Conservation (phyloP, 495 filamentous ascomycete species). For the Aspergillus nidulans region DNA sequence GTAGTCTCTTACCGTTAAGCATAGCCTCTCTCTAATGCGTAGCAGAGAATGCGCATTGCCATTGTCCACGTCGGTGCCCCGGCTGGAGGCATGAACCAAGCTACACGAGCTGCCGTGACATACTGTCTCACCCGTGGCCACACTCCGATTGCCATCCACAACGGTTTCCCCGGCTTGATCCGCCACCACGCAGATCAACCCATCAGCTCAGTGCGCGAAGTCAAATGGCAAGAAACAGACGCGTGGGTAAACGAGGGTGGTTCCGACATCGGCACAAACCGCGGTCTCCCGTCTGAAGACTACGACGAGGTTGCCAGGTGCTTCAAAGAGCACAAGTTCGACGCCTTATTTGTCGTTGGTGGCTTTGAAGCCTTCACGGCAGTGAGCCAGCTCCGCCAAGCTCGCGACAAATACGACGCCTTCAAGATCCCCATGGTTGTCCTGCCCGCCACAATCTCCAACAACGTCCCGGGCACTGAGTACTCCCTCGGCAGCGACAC, state of each 20-base stretch:
- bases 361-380: conserved; percentile 98
- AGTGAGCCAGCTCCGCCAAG: conserved; percentile 77
- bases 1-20: conserved; percentile 12
- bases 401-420: conserved; percentile 68
- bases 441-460: conserved; percentile 94
- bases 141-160: conserved; percentile 86
- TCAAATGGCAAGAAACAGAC: conserved; percentile 92
- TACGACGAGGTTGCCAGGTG: conserved; percentile 77
- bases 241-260: conserved; percentile 94
- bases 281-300: conserved; percentile 78
- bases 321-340: conserved; percentile 82
- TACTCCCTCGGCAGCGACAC: conserved; percentile 97
- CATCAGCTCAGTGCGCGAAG: conserved; percentile 72
- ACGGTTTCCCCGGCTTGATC: conserved; percentile 92
- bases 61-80: conserved; percentile 97
- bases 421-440: conserved; percentile 92
- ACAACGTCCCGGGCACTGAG: conserved; percentile 97
- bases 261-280: conserved; percentile 97
- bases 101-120: conserved; percentile 89
- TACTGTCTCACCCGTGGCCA: conserved; percentile 95
- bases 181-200: conserved; percentile 84
- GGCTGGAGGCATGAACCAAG: conserved; percentile 98
- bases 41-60: conserved; percentile 81
- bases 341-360: conserved; percentile 88
- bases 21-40: conserved; percentile 7